Conservation (phyloP, 208 protist species). For the Trypanosoma vivax region DNA sequence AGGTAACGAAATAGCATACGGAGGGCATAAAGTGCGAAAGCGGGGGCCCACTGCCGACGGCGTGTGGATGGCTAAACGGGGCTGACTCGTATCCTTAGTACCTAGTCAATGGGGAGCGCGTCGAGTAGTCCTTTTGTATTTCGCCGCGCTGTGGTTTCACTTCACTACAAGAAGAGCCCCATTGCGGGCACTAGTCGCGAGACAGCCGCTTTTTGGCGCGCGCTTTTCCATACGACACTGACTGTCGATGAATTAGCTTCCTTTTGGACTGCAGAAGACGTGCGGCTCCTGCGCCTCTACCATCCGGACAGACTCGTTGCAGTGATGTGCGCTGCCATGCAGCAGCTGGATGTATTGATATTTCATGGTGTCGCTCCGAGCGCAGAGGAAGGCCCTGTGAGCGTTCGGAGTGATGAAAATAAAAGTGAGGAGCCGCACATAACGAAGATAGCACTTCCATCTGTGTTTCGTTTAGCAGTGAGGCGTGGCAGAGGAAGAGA, state of each 20-base stretch:
- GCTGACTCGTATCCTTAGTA: neutral
- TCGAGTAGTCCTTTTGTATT: conserved; percentile 5
- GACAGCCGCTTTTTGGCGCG: conserved; percentile 7
- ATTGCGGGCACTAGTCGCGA: neutral
- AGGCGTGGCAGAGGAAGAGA: neutral
- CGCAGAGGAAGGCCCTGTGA: neutral
- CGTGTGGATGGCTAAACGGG: neutral
- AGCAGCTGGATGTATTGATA: conserved; percentile 17
- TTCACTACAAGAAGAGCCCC: conserved; percentile 13
- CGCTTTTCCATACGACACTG: conserved; percentile 13
- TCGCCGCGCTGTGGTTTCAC: conserved; percentile 12
- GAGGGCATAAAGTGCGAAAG: neutral
- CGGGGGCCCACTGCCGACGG: neutral
- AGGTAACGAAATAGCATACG: too few species aligned
- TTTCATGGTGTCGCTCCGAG: neutral
- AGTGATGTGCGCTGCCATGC: conserved; percentile 7
- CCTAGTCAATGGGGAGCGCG: conserved; percentile 8
- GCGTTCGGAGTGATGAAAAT: neutral
- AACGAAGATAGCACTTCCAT: neutral
- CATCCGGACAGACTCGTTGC: conserved; percentile 15
- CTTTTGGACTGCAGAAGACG: conserved; percentile 20
- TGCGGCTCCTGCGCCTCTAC: conserved; percentile 17
- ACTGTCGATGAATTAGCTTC: conserved; percentile 8
- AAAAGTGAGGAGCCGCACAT: neutral
- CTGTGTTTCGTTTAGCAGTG: neutral